Evolutionary conservation across 768 basidiomycete species (phyloP).

Genomic region (Suillus bovinus): DNA sequence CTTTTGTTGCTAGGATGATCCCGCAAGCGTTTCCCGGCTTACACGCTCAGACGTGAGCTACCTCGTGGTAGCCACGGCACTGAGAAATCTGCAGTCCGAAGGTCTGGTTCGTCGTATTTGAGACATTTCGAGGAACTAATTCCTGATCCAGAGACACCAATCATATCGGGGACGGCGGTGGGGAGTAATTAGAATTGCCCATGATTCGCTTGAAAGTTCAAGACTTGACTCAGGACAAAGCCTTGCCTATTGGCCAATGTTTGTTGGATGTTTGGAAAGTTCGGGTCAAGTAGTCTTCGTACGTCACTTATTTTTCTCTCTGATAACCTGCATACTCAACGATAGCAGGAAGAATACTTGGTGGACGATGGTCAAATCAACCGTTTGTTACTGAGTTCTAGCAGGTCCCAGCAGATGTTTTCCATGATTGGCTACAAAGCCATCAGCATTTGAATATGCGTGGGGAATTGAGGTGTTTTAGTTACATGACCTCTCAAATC

Average conservation of each 20-base stretch:
- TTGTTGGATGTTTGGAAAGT: background rate
- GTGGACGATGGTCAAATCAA: background rate
- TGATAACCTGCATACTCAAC: background rate
- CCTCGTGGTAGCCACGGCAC: constrained; percentile 3
- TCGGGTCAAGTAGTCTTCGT: too few species aligned
- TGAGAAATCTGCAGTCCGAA: background rate
- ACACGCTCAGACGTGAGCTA: constrained; percentile 12
- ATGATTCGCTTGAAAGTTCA: too few species aligned
- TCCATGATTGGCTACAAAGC: background rate
- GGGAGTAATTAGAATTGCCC: too few species aligned
- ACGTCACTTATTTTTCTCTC: background rate
- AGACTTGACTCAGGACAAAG: too few species aligned
- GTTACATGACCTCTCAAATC: background rate
- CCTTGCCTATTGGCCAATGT: too few species aligned
- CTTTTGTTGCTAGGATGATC: constrained; percentile 5
- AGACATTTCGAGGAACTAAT: background rate
- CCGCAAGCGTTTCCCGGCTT: constrained; percentile 14
- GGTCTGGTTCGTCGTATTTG: background rate
- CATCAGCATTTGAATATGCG: background rate
- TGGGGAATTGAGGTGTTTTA: background rate
- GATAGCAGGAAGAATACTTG: background rate
- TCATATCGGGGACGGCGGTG: too few species aligned
- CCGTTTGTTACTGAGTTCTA: background rate
- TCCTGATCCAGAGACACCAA: background rate
- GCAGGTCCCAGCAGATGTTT: background rate